phyloP scores from a whole-genome alignment of 768 basidiomycete species.

The Pleurotus platypus region DNA sequence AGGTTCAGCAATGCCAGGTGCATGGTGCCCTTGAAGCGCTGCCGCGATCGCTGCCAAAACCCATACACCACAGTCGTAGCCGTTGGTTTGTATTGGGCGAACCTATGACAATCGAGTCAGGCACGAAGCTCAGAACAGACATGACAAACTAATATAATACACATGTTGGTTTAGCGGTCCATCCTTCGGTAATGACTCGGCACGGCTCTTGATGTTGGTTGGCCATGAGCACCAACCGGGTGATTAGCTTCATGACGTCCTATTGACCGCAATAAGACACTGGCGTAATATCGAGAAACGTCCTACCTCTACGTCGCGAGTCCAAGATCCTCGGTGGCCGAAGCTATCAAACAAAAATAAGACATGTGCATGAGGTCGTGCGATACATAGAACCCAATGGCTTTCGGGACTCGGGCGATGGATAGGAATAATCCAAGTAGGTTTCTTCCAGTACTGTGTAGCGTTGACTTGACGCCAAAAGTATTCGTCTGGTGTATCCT shows the following conservation, averaged over 20 bases:
- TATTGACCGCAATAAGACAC: not conserved
- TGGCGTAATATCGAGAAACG: not conserved
- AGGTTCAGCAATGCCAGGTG: not conserved
- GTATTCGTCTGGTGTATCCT: constrained; percentile 10
- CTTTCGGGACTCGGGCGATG: constrained; percentile 16
- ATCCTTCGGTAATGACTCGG: constrained; percentile 11
- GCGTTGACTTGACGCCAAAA: constrained; percentile 17
- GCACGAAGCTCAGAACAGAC: not conserved
- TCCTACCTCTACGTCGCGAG: not conserved
- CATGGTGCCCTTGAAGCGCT: constrained; percentile 13
- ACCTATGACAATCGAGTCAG: not conserved
- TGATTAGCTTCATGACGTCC: constrained; percentile 12
- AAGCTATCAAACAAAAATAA: constrained; percentile 14
- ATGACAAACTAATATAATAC: not conserved
- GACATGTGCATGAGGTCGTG: constrained; percentile 7
- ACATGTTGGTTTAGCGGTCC: constrained; percentile 11
- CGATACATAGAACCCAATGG: constrained; percentile 31
- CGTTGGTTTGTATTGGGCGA: constrained; percentile 12
- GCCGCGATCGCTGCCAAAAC: constrained; percentile 19
- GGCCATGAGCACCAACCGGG: constrained; percentile 10
- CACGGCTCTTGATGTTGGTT: constrained; percentile 5
- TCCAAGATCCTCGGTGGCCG: not conserved
- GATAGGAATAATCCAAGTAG: constrained; percentile 34
- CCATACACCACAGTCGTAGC: constrained; percentile 20
- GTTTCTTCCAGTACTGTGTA: constrained; percentile 25